These are phyloP conservation scores for Zostera marina DNA, from an alignment of 116 monocot species.

Conservation along the genomic window DNA sequence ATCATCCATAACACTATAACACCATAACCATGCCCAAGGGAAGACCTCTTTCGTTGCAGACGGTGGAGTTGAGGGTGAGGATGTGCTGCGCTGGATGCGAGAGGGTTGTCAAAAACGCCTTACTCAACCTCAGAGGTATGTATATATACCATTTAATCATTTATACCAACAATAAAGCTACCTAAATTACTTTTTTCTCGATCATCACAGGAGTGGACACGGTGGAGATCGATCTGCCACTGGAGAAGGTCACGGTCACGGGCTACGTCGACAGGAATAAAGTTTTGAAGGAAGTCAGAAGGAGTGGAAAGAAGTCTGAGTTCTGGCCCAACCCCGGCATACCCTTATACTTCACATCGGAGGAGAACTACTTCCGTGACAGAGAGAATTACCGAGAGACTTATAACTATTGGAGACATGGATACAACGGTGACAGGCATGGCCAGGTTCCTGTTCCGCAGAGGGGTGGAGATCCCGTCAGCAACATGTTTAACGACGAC, in stretches of 20 bases:
- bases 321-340: conserved; percentile 84
- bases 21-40: conserved; percentile 21
- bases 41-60: conserved; percentile 39
- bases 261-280: conserved; percentile 73
- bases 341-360: conserved; percentile 49
- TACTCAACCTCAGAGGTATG: conserved; percentile 62
- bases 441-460: conserved; percentile 39
- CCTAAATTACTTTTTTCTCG: too few relatives aligned
- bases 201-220: conserved; percentile 71
- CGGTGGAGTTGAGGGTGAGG: conserved; percentile 75
- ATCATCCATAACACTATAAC: neutral
- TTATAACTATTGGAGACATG: conserved; percentile 86
- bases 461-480: conserved; percentile 63
- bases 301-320: conserved; percentile 89
- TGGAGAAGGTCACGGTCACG: conserved; percentile 81
- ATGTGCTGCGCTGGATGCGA: conserved; percentile 96
- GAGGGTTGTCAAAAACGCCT: conserved; percentile 60
- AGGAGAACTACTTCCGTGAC: conserved; percentile 51
- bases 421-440: conserved; percentile 82
- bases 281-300: conserved; percentile 71
- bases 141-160: neutral
- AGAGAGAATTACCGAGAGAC: conserved; percentile 49
- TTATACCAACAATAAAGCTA: too few relatives aligned
- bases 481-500: conserved; percentile 97
- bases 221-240: conserved; percentile 48